These are phyloP conservation scores for Quercus agrifolia DNA, from an alignment of 306 rosid genomes.

Conservation along the genomic window DNA sequence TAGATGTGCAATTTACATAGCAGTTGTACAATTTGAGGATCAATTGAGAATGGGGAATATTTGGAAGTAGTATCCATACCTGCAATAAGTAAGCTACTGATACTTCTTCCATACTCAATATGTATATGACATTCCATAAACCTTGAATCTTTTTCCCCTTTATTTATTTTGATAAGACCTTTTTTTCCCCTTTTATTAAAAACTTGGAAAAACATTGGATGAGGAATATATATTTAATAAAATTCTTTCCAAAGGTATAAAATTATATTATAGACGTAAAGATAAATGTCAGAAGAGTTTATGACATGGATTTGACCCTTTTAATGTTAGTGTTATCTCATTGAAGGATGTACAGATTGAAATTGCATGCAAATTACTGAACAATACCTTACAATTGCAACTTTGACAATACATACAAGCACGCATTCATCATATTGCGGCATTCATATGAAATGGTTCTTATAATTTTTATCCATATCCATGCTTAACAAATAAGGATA, in stretches of 20 bases:
- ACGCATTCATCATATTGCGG: not conserved
- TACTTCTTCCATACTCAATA: not conserved
- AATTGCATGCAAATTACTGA: not conserved
- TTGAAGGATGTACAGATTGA: not conserved
- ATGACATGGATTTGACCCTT: not conserved
- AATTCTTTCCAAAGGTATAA: not conserved
- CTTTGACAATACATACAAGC: not conserved
- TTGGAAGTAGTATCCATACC: not conserved
- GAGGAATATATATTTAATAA: not conserved
- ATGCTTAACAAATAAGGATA: not conserved
- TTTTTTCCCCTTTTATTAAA: not conserved
- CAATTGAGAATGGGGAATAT: not conserved
- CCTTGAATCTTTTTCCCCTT: not conserved
- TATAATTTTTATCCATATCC: not conserved
- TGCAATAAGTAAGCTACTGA: not conserved
- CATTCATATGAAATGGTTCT: not conserved
- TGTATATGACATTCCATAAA: not conserved
- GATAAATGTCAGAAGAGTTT: not conserved
- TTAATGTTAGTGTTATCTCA: not conserved
- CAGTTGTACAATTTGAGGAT: not conserved
- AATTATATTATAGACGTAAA: not conserved
- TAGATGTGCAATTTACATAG: not conserved
- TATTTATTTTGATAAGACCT: not conserved
- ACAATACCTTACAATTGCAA: not conserved
- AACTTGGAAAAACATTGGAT: not conserved